Evolutionary conservation across 139 green algal species (phyloP).

Genomic region (Yamagishiella unicocca): DNA sequence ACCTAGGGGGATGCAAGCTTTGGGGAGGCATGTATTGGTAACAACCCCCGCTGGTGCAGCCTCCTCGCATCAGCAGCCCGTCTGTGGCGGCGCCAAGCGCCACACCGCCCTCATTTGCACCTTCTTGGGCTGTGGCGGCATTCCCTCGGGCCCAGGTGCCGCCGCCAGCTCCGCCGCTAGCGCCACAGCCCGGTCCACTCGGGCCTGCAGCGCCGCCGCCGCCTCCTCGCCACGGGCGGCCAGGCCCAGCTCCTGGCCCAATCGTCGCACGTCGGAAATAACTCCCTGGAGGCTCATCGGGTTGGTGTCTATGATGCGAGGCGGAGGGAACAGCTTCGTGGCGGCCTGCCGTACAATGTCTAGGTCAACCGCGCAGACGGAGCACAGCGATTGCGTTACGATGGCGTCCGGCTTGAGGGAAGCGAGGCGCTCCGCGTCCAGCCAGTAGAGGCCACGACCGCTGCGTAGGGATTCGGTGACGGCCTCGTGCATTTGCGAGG

Average conservation of each 20-base stretch:
- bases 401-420: conserved; percentile 70
- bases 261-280: conserved; percentile 35
- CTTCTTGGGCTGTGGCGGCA: conserved; percentile 18
- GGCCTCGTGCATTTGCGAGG: conserved; percentile 61
- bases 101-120: background rate
- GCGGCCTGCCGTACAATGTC: conserved; percentile 63
- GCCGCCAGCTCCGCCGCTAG: conserved; percentile 7
- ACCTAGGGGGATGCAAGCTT: no score
- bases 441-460: conserved; percentile 59
- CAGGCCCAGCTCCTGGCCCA: conserved; percentile 57
- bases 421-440: conserved; percentile 63
- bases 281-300: conserved; percentile 73
- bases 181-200: conserved; percentile 48
- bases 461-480: conserved; percentile 17
- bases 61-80: no score
- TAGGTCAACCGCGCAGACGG: conserved; percentile 76
- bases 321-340: conserved; percentile 47
- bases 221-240: conserved; percentile 39
- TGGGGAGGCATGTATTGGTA: no score
- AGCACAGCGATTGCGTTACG: conserved; percentile 64
- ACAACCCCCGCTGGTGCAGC: background rate
- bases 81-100: no score
- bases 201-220: conserved; percentile 46
- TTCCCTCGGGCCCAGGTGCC: conserved; percentile 48
- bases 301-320: conserved; percentile 75